A percentile compares a stretch with the other conserved stretches of the same genome.
phyloP scores from a whole-genome alignment of 2,329 filamentous ascomycete genomes.

The Chaetomium globosum region DNA sequence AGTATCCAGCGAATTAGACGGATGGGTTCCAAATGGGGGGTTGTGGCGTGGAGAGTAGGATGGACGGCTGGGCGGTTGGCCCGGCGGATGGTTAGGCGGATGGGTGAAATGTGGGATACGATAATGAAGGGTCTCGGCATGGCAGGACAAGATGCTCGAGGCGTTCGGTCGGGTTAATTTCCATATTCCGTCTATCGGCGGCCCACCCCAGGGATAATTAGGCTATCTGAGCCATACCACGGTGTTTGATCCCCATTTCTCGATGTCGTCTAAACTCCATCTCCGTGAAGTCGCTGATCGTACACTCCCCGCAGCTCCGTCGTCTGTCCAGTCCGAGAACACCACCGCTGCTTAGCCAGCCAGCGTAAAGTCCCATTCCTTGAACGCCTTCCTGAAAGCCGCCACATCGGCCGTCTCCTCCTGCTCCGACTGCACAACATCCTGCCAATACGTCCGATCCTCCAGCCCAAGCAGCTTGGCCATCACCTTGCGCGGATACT shows the following conservation, averaged over 20 bases:
- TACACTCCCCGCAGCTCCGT: neutral
- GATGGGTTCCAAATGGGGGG: neutral
- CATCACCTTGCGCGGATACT: slow-evolving; percentile 85
- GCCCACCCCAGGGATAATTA: neutral
- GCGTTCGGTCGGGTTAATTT: neutral
- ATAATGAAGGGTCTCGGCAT: neutral
- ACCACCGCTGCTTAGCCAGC: neutral
- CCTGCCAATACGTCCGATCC: slow-evolving; percentile 78
- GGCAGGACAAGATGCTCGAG: neutral
- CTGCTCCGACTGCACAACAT: slow-evolving; percentile 73
- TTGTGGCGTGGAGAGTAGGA: neutral
- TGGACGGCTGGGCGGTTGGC: neutral
- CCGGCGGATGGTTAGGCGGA: neutral
- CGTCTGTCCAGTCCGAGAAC: neutral
- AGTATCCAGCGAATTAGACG: slow-evolving; percentile 4
- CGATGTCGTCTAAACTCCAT: neutral
- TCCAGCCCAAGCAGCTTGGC: slow-evolving; percentile 85
- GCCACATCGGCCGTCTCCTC: slow-evolving; percentile 80
- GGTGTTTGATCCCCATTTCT: neutral
- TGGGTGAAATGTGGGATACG: neutral
- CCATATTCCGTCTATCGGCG: neutral
- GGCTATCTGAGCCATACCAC: neutral
- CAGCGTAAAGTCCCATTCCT: slow-evolving; percentile 80
- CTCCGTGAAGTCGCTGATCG: neutral
- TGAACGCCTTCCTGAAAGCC: slow-evolving; percentile 79